Evolutionary conservation across 1,139 yeast genomes (phyloP), one percentile per base, ranked within the genome.

Genomic region (Kodamaea derodonti): DNA sequence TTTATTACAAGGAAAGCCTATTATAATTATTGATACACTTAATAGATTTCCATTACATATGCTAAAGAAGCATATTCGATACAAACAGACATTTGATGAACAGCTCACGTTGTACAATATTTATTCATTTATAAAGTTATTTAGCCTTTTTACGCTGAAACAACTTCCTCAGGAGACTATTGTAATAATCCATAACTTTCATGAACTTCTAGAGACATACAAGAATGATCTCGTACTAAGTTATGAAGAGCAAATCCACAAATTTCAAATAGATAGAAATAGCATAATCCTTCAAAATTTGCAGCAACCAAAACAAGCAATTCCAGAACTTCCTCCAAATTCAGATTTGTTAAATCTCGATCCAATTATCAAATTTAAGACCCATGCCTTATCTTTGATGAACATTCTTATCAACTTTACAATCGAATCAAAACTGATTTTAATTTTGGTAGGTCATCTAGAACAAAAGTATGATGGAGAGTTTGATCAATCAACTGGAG

Each of bases 171-270:
- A 40, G 32, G 24, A 41, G 43, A 14, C 34, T 3, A 27, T 60
- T 20, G 40, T 65, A n/a, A 37, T 68, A 1, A 43, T 68, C 12
- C 49, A 60, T 30, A 56, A 59, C 32, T 58, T 65, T 40, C 72
- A 67, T 44, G 69, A 66, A 29, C 33, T 62, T 12, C 34, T 65
- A 7, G 72, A 68, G 31, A 41, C 57, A 18, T 69, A 69, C 43
- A 55, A 56, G 32, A 45, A 61, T 17, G 69, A 69, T 37, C 38
- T 67, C 11, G 51, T 63, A 1, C 52, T 64, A 1, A 40, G 56
- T 3, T 60, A 67, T 38, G 72, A 68, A 43, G 68, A 65, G 33
- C 37, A 52, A 3, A 43, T 69, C 8, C 48, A 66, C n/a, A 58
- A 59, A 36, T 55, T 53, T 37, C 70, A 65, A 36, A 47, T 63